A percentile compares a stretch with the other conserved stretches of the same genome.
Evolutionary conservation across 805 yeast species (phyloP).

Genomic region (Starmerella bacillaris): DNA sequence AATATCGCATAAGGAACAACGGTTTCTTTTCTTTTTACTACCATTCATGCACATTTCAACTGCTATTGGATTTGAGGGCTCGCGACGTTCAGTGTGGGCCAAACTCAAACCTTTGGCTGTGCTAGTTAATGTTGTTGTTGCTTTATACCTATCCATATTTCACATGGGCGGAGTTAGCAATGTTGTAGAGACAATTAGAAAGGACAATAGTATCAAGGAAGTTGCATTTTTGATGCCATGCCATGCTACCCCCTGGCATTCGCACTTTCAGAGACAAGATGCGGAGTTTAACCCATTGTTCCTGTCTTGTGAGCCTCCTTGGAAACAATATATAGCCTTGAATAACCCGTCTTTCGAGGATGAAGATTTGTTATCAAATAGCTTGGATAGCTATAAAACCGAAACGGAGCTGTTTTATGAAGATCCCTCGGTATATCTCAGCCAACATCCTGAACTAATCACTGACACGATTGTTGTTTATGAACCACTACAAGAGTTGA

Average conservation of each 20-base stretch:
- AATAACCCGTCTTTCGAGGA: not conserved
- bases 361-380: too few species aligned
- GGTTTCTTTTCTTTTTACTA: conserved; percentile 72
- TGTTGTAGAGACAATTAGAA: conserved; percentile 38
- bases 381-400: conserved; percentile 41
- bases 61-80: conserved; percentile 21
- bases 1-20: conserved; percentile 72
- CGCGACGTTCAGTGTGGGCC: too few species aligned
- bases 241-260: conserved; percentile 93
- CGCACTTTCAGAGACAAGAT: conserved; percentile 44
- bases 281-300: conserved; percentile 42
- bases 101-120: conserved; percentile 9
- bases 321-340: conserved; percentile 2
- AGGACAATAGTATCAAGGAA: conserved; percentile 26
- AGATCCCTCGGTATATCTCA: conserved; percentile 42
- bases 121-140: conserved; percentile 28
- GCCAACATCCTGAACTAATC: conserved; percentile 27
- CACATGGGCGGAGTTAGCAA: conserved; percentile 79
- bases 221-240: conserved; percentile 86
- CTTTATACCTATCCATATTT: conserved; percentile 37
- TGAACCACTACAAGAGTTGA: conserved; percentile 34
- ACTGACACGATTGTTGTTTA: conserved; percentile 40
- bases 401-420: conserved; percentile 74
- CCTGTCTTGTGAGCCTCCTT: conserved; percentile 83
- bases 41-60: conserved; percentile 47